Conservation (phyloP, 768 basidiomycete species). For the Leucocoprinus sp. region DNA sequence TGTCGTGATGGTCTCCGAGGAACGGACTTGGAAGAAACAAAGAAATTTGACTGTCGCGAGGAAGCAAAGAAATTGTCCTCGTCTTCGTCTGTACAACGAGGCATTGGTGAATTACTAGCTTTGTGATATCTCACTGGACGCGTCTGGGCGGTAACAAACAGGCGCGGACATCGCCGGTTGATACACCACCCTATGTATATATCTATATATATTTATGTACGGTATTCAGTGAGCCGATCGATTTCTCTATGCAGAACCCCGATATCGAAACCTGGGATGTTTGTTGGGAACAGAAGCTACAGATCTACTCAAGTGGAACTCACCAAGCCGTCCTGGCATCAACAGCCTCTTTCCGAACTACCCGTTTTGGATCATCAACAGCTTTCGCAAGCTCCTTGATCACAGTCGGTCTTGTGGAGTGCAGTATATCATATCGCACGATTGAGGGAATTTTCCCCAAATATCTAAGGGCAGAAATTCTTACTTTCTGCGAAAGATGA, state of each 20-base stretch:
- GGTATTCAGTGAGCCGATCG: no score
- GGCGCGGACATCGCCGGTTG: conserved; percentile 9
- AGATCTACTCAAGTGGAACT: neutral
- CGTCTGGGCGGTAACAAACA: conserved; percentile 8
- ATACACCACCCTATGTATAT: neutral
- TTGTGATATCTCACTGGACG: conserved; percentile 9
- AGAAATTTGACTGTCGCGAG: conserved; percentile 22
- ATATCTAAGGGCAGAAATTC: conserved; percentile 67
- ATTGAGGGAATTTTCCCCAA: conserved; percentile 65
- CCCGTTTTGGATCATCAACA: conserved; percentile 84
- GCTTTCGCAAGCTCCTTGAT: conserved; percentile 65
- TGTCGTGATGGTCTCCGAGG: conserved; percentile 22
- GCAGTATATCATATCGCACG: conserved; percentile 77
- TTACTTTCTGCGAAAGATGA: conserved; percentile 48
- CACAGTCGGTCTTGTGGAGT: conserved; percentile 68
- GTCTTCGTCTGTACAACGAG: conserved; percentile 24
- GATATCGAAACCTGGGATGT: conserved; percentile 3
- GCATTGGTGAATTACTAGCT: conserved; percentile 18
- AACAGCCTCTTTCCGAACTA: conserved; percentile 83
- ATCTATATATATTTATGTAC: no score
- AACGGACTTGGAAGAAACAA: conserved; percentile 26
- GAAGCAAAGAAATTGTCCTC: conserved; percentile 23
- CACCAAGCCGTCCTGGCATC: conserved; percentile 41
- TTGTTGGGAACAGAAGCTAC: conserved; percentile 13
- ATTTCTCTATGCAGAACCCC: conserved; percentile 9